Evolutionary conservation across 1,284 basidiomycete genomes (phyloP).

Genomic region (Irpex sp.): DNA sequence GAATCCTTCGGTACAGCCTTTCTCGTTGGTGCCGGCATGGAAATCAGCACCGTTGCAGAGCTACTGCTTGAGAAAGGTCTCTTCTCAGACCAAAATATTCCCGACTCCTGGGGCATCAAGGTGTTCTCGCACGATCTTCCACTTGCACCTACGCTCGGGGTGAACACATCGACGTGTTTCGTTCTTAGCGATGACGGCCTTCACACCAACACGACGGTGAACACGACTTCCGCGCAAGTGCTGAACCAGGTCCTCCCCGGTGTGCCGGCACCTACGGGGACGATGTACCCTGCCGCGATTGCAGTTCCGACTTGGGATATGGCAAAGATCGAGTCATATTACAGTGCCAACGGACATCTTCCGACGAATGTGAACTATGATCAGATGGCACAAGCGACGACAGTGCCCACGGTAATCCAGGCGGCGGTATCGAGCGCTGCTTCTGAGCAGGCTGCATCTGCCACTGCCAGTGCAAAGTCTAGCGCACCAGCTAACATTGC

Average conservation of each 20-base stretch:
- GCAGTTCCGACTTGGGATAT: constrained; percentile 10
- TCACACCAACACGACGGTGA: not conserved
- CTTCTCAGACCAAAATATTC: not conserved
- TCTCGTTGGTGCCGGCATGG: constrained; percentile 5
- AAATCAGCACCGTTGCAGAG: constrained; percentile 5
- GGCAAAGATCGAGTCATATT: constrained; percentile 11
- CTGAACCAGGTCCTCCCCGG: not conserved
- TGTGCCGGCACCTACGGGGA: constrained; percentile 7
- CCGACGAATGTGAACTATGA: constrained; percentile 11
- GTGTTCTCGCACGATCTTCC: constrained; percentile 4
- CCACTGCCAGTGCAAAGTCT: not conserved
- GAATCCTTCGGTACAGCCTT: constrained; percentile 10
- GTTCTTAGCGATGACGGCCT: not conserved
- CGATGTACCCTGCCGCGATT: constrained; percentile 2
- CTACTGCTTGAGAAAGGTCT: constrained; percentile 4
- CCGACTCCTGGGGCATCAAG: not conserved
- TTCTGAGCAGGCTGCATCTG: not conserved
- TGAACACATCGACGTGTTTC: constrained; percentile 3
- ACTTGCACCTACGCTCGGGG: constrained; percentile 4
- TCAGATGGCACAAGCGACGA: constrained; percentile 9
- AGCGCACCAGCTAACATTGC: no score
- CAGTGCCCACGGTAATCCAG: not conserved
- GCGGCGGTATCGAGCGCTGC: constrained; percentile 1
- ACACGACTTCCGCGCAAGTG: not conserved
- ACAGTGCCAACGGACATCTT: constrained; percentile 7